Conservation (phyloP, 2,329 filamentous ascomycete species). For the Tolypocladium album region DNA sequence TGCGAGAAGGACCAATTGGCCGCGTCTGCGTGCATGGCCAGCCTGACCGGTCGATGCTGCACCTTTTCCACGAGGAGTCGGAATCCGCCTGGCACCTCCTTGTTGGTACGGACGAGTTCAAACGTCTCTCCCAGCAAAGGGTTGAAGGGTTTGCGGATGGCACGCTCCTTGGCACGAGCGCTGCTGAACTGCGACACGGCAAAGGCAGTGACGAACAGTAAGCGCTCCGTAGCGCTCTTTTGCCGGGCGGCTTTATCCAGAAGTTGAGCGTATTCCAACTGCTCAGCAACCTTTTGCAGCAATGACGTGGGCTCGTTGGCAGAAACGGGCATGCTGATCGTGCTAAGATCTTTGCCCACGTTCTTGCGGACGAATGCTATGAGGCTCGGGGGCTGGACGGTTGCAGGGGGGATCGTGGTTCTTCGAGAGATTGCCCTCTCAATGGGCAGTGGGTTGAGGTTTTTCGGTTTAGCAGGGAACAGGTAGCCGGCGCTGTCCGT, state of each 20-base stretch:
- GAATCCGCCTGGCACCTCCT: conserved; percentile 61
- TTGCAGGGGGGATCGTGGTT: conserved; percentile 59
- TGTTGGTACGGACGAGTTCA: conserved; percentile 80
- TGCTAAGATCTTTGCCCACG: conserved; percentile 92
- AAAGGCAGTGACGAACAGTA: conserved; percentile 82
- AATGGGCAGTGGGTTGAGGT: conserved; percentile 67
- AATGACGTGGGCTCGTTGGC: conserved; percentile 88
- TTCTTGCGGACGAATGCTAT: conserved; percentile 95
- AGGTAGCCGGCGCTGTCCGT: conserved; percentile 51
- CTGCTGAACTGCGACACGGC: conserved; percentile 80
- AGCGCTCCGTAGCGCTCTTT: conserved; percentile 51
- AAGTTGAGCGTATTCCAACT: conserved; percentile 80
- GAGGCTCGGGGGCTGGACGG: conserved; percentile 73
- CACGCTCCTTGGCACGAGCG: conserved; percentile 75
- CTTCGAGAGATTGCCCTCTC: conserved; percentile 54
- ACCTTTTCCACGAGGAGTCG: conserved; percentile 94
- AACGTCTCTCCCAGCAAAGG: conserved; percentile 93
- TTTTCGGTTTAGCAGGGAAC: conserved; percentile 68
- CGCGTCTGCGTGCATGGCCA: conserved; percentile 88
- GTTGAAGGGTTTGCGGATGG: conserved; percentile 94
- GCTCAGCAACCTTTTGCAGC: conserved; percentile 80
- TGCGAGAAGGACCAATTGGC: conserved; percentile 79
- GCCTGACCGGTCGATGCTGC: conserved; percentile 78
- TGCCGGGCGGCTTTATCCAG: conserved; percentile 64
- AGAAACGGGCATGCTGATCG: conserved; percentile 94